Conservation (phyloP, 192 early-diverging fungal genomes). For the Backusella tuberculispora region DNA sequence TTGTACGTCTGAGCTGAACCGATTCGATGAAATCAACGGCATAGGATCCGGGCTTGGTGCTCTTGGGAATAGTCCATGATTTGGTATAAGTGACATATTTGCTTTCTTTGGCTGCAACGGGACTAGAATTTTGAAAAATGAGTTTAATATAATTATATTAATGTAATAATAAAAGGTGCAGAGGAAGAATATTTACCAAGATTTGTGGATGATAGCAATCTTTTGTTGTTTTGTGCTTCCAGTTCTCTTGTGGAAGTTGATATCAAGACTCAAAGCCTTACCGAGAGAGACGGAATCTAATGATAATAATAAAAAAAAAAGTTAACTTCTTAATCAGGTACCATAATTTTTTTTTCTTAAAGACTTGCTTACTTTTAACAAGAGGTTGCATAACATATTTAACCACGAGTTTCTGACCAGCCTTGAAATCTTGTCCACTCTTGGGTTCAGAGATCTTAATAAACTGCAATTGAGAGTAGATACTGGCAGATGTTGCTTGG, state of each 20-base stretch:
- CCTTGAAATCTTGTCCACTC: conserved; percentile 26
- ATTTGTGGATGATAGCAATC: conserved; percentile 22
- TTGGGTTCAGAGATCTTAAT: conserved; percentile 39
- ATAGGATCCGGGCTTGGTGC: conserved; percentile 42
- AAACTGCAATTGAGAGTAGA: conserved; percentile 42
- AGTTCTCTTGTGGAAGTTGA: conserved; percentile 38
- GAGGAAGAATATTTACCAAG: conserved; percentile 8
- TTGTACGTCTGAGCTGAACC: conserved; percentile 31
- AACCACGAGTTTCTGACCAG: conserved; percentile 31
- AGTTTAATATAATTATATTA: not conserved
- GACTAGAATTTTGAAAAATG: conserved; percentile 15
- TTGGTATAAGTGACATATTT: conserved; percentile 38
- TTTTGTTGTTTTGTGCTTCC: conserved; percentile 33
- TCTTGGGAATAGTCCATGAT: conserved; percentile 36
- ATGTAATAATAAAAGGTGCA: not conserved
- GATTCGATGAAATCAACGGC: conserved; percentile 35
- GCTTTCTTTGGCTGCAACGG: conserved; percentile 36
- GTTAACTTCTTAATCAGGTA: not conserved
- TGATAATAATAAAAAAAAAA: not conserved
- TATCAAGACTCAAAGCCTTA: conserved; percentile 33
- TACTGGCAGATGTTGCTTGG: conserved; percentile 29
- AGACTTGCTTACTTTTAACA: conserved; percentile 27
- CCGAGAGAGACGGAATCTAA: conserved; percentile 34
- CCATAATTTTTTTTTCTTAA: not conserved
- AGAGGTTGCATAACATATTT: conserved; percentile 45